Conservation (phyloP, 208 protist genomes). For the Trichomonas gallinae region DNA sequence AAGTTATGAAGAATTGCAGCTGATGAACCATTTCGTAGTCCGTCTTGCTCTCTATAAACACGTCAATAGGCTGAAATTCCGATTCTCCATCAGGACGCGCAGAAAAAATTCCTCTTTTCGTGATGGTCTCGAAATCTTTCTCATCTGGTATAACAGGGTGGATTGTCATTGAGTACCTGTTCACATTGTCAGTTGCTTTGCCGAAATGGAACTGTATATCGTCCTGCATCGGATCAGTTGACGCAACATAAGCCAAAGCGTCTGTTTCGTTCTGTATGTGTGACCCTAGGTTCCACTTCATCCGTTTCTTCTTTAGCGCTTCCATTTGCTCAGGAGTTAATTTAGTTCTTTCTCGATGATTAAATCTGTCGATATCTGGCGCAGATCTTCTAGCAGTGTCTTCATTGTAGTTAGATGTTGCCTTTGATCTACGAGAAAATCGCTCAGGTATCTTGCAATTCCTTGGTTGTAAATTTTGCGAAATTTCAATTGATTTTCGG, state of each 20-base stretch:
- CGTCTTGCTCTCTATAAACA: not conserved
- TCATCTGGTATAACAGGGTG: not conserved
- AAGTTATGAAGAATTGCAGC: not conserved
- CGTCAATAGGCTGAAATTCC: not conserved
- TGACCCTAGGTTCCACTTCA: not conserved
- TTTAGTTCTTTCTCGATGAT: not conserved
- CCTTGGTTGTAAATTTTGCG: not conserved
- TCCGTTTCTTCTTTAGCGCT: not conserved
- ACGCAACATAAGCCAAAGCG: not conserved
- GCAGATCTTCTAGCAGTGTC: not conserved
- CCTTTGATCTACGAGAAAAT: not conserved
- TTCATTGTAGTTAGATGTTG: not conserved
- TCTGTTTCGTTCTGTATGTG: not conserved
- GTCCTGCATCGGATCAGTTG: not conserved
- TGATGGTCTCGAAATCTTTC: not conserved
- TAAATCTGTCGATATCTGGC: not conserved
- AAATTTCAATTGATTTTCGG: not conserved
- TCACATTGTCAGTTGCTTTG: not conserved
- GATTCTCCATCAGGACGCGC: not conserved
- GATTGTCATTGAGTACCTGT: not conserved
- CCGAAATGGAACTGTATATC: not conserved
- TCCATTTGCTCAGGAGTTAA: not conserved
- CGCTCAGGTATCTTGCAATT: not conserved
- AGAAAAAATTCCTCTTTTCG: not conserved
- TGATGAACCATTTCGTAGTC: not conserved